Conservation (phyloP, 768 basidiomycete genomes). For the Mycena olivaceomarginata region DNA sequence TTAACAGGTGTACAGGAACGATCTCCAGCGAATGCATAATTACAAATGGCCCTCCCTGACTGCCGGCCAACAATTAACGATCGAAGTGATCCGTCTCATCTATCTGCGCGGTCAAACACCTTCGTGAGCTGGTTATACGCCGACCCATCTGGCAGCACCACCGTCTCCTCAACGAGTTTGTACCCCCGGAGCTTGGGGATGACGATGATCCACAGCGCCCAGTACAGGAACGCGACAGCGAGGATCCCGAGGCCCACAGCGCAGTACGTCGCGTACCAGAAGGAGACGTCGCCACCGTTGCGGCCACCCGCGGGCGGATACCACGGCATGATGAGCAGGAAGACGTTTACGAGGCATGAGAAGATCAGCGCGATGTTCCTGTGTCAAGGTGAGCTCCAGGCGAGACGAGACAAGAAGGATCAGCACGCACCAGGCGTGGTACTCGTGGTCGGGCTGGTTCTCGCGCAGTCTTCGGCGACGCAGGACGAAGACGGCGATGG, state of each 20-base stretch:
- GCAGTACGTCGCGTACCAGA: conserved; percentile 66
- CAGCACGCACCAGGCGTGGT: conserved; percentile 54
- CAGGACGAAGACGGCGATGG: conserved; percentile 58
- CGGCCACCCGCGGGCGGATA: conserved; percentile 62
- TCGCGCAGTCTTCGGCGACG: conserved; percentile 55
- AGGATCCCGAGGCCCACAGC: conserved; percentile 60
- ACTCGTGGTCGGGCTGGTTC: conserved; percentile 57
- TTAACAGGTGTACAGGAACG: too few species aligned
- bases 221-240: conserved; percentile 53
- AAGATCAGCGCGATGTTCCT: conserved; percentile 57
- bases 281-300: conserved; percentile 62
- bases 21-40: too few species aligned
- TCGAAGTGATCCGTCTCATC: too few species aligned
- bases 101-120: neutral
- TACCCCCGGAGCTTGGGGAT: conserved; percentile 66
- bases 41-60: too few species aligned
- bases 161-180: conserved; percentile 27
- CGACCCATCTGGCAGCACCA: conserved; percentile 30
- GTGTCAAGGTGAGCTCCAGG: neutral
- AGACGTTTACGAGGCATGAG: conserved; percentile 60
- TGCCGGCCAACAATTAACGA: too few species aligned
- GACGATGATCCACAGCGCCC: conserved; percentile 59
- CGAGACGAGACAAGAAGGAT: neutral
- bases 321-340: conserved; percentile 64
- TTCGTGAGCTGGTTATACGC: conserved; percentile 31